Conservation (phyloP, 352 stramenopile genomes). For the Phytophthora capsici region DNA sequence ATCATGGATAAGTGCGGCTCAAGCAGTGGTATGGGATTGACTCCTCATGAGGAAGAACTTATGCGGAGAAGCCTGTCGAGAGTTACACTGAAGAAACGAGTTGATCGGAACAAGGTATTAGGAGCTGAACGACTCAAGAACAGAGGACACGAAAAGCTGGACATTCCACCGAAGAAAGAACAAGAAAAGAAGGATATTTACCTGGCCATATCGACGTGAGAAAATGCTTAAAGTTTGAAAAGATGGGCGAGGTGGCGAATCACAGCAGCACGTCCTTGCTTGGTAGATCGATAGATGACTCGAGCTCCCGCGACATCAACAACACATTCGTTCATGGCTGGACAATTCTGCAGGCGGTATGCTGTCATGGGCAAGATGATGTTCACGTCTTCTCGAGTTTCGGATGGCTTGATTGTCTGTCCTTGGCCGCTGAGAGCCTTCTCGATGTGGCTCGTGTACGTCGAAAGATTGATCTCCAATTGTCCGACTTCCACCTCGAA, state of each 20-base stretch:
- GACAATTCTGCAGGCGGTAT: conserved; percentile 56
- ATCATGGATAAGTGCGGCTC: conserved; percentile 14
- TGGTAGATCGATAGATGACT: conserved; percentile 62
- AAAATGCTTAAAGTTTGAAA: conserved; percentile 24
- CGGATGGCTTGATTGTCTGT: conserved; percentile 17
- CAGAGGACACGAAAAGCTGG: conserved; percentile 15
- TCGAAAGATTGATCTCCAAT: conserved; percentile 53
- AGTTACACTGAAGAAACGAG: conserved; percentile 61
- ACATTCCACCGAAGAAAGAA: conserved; percentile 10
- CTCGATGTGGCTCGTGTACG: conserved; percentile 58
- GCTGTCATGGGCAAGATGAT: conserved; percentile 40
- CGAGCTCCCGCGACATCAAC: conserved; percentile 51
- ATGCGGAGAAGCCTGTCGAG: conserved; percentile 65
- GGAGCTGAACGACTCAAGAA: conserved; percentile 32
- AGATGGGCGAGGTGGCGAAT: conserved; percentile 55
- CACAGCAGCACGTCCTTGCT: conserved; percentile 60
- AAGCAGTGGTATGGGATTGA: conserved; percentile 8
- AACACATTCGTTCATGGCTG: conserved; percentile 59
- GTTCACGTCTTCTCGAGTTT: conserved; percentile 54
- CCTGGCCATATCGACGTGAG: conserved; percentile 66
- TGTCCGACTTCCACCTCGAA: conserved; percentile 57
- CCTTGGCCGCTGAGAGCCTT: conserved; percentile 22
- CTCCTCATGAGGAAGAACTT: conserved; percentile 50
- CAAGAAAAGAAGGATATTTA: conserved; percentile 43
- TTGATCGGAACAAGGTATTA: conserved; percentile 47